Base-by-base conservation (phyloP, 768 basidiomycete species). In the Rhodosporidiobolus odoratus region DNA sequence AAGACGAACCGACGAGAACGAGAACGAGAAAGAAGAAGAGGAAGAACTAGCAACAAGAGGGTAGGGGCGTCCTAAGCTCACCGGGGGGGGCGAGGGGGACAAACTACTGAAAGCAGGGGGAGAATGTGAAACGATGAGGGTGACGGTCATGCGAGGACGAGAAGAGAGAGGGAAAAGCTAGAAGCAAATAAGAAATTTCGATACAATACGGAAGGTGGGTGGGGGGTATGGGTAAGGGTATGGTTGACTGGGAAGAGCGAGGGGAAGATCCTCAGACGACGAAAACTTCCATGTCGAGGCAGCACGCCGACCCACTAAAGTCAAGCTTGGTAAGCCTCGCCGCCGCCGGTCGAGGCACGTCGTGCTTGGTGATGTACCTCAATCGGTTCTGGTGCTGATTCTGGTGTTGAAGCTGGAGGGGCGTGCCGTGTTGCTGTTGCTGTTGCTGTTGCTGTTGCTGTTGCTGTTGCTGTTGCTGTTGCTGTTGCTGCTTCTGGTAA, bases 261-360 rank as follows among this genome's bases (percentile, higher is more conserved):
- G 27, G 43, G 23, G 23, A 30, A 48, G 8, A 19, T 25, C 16
- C 43, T 64, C 48, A 72, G 32, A 72, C 71, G 58, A 72, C 66
- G 45, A 67, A 72, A 53, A 72, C 66, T 23, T 62, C 66, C 38
- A 41, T 30, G 40, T 67, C 73, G 13, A 62, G 19, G 62, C 73
- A 74, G 54, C 73, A 74, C 8, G 48, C 62, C 16, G 65, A 58
- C 30, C 56, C 58, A 23, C 54, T 47, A 60, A 74, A 74, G 68
- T 74, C 63, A 54, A 74, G 73, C 47, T 61, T 41, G 23, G 47
- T 30, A 40, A 74, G 65, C 8, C 62, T 56, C 7, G 53, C 48
- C 0, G 68, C 65, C 27, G 38, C 30, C 10, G 73, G 73, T 16
- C 32, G 56, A 10, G 68, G 65, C 23, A 60, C 61, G 53, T 70